Base-by-base conservation (phyloP, 2,329 filamentous ascomycete genomes). In the Fusarium compactum region DNA sequence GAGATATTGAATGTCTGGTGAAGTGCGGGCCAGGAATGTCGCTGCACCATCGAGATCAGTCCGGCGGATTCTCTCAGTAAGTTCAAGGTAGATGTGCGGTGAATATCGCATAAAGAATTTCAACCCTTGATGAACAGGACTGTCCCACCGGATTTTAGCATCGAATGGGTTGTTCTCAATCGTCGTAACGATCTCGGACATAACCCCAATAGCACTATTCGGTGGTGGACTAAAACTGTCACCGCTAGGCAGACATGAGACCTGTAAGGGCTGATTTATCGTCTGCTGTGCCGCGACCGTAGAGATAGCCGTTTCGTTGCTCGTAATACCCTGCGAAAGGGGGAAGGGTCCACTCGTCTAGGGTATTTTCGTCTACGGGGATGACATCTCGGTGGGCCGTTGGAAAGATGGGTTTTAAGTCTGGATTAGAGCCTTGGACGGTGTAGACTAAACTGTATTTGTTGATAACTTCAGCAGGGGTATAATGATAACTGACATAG, bases 151-250 rank as follows among this genome's bases (percentile, higher is more conserved):
- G 16, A 80, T 64, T 3, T 61, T 3, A 0, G 87, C 85, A 4
- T 81, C 78, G 76, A 87, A 91, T 0, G 86, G 82, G 48, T 86
- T 80, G 2, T 81, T 77, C 75, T 92, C 90, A 9, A 93, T 85
- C 22, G 83, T 76, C n/a, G 84, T 83, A 62, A 92, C 85, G 45
- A 92, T 85, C 72, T 92, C 88, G 14, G 87, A 83, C 66, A 91
- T 83, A 65, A 92, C 89, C 6, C 90, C 90, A 60, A 92, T 91
- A 16, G 88, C 88, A 0, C 89, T 92, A 77, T 92, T 89, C 2
- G 86, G 83, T 9, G 86, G 85, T 44, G 88, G 86, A 0, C 81
- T 77, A 2, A 85, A 89, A 52, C 85, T 88, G 71, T 91, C 89
- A 2, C 89, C 89, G 8, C 89, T 89, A 2, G 82, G 81, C 73